phyloP scores from a whole-genome alignment of 345 rosid species.

The Trapa bicornis region DNA sequence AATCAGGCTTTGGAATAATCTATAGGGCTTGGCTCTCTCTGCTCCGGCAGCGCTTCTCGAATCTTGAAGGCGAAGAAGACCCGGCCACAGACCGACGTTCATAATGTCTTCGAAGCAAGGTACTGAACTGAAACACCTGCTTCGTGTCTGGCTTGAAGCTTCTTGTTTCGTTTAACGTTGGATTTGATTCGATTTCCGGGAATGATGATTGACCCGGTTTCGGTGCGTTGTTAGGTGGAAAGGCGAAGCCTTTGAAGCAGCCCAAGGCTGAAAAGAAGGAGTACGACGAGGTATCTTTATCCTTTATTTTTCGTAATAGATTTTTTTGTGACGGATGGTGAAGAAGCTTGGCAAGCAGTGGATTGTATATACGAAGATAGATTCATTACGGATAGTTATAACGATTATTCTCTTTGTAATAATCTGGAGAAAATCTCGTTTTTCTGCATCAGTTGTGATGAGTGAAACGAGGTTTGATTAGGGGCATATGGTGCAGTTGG shows the following conservation, averaged over 20 bases:
- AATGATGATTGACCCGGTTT: background rate
- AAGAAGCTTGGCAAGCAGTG: background rate
- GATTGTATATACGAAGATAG: background rate
- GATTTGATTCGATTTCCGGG: background rate
- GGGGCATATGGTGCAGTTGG: too few species aligned
- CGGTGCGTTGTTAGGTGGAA: conserved; percentile 24
- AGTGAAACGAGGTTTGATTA: too few species aligned
- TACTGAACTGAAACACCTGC: background rate
- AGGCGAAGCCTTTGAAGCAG: conserved; percentile 78
- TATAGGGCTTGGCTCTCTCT: background rate
- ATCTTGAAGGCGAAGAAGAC: background rate
- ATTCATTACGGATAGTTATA: background rate
- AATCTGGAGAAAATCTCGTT: background rate
- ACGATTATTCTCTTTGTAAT: background rate
- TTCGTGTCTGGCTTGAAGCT: background rate
- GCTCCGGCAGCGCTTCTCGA: background rate
- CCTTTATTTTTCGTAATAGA: background rate
- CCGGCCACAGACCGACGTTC: conserved; percentile 3
- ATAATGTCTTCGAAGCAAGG: conserved; percentile 19
- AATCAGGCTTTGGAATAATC: background rate
- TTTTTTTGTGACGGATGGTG: background rate
- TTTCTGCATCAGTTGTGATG: too few species aligned
- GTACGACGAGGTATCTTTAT: conserved; percentile 51
- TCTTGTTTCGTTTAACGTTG: background rate
- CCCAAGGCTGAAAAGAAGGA: conserved; percentile 61